Evolutionary conservation across 75 land plant genomes (phyloP).

Genomic region (Pseudotsuga menziesii): DNA sequence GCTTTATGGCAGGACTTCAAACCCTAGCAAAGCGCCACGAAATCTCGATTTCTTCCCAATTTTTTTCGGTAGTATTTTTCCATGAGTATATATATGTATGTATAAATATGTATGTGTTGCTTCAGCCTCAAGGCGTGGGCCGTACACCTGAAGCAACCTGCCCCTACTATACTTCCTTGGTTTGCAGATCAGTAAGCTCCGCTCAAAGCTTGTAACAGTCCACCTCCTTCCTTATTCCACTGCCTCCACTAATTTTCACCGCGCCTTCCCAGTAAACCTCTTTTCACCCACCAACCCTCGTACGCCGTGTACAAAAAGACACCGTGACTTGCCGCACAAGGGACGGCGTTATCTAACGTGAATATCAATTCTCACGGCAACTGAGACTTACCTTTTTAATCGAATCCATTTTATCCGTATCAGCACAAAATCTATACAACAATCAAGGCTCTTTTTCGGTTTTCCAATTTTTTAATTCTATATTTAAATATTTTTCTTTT

Average conservation of each 20-base stretch:
- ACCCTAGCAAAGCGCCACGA: neutral
- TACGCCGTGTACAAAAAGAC: neutral
- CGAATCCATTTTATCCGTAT: no score
- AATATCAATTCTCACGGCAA: neutral
- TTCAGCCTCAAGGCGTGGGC: neutral
- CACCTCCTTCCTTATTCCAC: neutral
- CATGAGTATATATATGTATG: no score
- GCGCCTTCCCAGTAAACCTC: neutral
- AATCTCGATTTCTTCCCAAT: neutral
- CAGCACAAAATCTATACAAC: no score
- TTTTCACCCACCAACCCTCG: neutral
- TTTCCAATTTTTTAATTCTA: no score
- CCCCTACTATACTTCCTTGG: neutral
- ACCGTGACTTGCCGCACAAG: neutral
- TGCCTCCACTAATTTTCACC: neutral
- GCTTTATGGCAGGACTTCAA: neutral
- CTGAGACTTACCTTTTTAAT: no score
- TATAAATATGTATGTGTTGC: neutral
- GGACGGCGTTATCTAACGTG: conserved; percentile 2
- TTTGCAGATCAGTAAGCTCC: neutral
- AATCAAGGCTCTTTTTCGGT: no score
- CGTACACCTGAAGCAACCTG: neutral
- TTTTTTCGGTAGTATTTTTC: neutral
- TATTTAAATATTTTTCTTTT: no score
- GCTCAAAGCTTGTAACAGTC: neutral